phyloP scores from a whole-genome alignment of 2,329 filamentous ascomycete genomes.

The Colletotrichum neosansevieriae region DNA sequence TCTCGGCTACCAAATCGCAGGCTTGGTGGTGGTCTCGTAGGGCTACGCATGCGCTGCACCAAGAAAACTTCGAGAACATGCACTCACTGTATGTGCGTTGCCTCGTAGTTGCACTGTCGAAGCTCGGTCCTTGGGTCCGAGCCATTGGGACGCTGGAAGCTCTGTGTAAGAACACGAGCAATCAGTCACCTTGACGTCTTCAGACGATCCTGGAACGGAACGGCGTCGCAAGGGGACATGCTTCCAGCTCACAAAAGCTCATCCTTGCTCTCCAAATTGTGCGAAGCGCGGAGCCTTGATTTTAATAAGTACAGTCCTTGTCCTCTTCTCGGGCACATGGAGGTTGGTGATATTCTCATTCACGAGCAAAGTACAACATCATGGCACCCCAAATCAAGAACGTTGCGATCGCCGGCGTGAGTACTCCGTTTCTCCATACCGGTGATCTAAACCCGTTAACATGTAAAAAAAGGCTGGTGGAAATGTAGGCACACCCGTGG shows the following conservation, averaged over 20 bases:
- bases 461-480: slow-evolving; percentile 47
- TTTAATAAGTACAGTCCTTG: slow-evolving; percentile 5
- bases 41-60: no score
- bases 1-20: no score
- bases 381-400: slow-evolving; percentile 48
- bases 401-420: slow-evolving; percentile 52
- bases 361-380: not conserved
- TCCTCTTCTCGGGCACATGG: not conserved
- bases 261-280: no score
- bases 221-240: slow-evolving; percentile 20
- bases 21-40: no score
- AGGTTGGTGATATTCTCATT: no score
- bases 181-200: not conserved
- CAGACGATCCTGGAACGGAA: slow-evolving; percentile 32
- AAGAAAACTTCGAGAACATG: no score
- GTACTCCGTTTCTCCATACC: not conserved
- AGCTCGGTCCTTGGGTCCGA: not conserved
- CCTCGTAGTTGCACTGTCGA: not conserved
- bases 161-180: not conserved
- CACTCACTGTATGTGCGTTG: no score
- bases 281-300: no score
- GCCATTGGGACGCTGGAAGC: not conserved
- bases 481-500: slow-evolving; percentile 48
- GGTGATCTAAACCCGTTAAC: not conserved
- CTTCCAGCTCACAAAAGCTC: not conserved